Evolutionary conservation across 768 basidiomycete genomes (phyloP), one percentile per base, ranked within the genome.

Genomic region (Pisolithus albus): DNA sequence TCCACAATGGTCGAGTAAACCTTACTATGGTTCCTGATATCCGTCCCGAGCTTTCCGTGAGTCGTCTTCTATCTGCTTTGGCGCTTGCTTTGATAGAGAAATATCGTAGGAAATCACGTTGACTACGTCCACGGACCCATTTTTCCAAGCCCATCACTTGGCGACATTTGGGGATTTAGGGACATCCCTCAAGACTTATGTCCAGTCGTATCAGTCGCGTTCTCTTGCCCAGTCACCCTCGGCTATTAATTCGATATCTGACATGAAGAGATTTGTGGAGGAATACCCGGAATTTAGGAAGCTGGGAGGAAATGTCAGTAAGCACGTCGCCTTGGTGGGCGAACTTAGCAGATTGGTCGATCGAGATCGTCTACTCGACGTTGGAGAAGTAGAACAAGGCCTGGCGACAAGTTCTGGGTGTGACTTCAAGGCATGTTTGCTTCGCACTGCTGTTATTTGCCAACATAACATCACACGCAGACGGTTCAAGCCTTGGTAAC

Each of bases 211-310:
- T 69, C 88, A 92, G 64, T 82, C 82, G 16, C 82, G 83, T 34
- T 89, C 88, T n/a, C 70, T 86, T 26, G 81, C 86, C 3, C 80
- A 91, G 47, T 78, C 81, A 0, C 83, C 87, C 0, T 80, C 84
- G 1, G 75, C 86, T 21, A 95, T 99, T 56, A 93, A 94, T 61
- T 97, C 95, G 0, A 92, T 98, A 52, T 55, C 77, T 5, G 96
- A 99, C 59, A 99, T 99, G 96, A 98, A 98, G 67, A 83, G 79
- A 8, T 95, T 95, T 60, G 89, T 99, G 2, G 96, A 99, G 65
- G 94, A 97, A 60, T 99, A 95, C 69, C 96, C 96, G 1, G 96
- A 99, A 68, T 97, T 98, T 63, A 78, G 86, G 59, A 94, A 94
- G 65, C 77, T 99, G 28, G 93, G 96, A 1, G 94, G 94, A 8